Evolutionary conservation across 768 basidiomycete genomes (phyloP).

Genomic region (Hemileccinum rubropunctum): DNA sequence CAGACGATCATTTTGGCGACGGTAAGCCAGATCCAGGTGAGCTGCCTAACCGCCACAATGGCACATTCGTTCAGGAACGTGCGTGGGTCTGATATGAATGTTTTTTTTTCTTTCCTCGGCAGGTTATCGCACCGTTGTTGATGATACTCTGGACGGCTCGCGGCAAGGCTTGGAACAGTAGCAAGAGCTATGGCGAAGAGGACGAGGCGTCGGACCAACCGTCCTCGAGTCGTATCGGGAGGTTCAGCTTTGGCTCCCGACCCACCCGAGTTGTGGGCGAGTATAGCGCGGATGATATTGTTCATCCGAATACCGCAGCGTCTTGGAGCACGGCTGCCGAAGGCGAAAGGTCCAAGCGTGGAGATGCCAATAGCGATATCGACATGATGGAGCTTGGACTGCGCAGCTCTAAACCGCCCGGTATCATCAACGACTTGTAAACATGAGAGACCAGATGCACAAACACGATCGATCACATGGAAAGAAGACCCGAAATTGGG

Average conservation of each 20-base stretch:
- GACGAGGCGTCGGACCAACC: background rate
- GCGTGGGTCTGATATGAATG: no score
- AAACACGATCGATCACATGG: no score
- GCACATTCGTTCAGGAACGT: no score
- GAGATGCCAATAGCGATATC: background rate
- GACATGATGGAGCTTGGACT: slow-evolving; percentile 14
- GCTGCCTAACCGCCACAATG: background rate
- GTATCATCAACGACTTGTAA: slow-evolving; percentile 2
- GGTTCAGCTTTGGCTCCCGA: slow-evolving; percentile 11
- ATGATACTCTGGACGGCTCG: slow-evolving; percentile 26
- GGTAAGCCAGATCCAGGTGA: slow-evolving; percentile 23
- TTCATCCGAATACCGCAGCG: background rate
- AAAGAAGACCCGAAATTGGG: no score
- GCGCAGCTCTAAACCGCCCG: slow-evolving; percentile 2
- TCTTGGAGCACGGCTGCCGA: background rate
- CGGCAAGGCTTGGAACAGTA: slow-evolving; percentile 16
- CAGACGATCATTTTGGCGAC: slow-evolving; percentile 24
- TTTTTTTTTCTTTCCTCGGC: no score
- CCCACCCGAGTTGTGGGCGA: background rate
- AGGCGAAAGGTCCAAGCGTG: background rate
- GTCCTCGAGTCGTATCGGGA: background rate
- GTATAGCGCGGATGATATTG: background rate
- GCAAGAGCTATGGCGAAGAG: background rate
- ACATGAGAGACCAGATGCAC: background rate
- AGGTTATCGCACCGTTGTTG: slow-evolving; percentile 27